Base-by-base conservation (phyloP, 2,329 filamentous ascomycete genomes). In the Alternaria ventricosa region DNA sequence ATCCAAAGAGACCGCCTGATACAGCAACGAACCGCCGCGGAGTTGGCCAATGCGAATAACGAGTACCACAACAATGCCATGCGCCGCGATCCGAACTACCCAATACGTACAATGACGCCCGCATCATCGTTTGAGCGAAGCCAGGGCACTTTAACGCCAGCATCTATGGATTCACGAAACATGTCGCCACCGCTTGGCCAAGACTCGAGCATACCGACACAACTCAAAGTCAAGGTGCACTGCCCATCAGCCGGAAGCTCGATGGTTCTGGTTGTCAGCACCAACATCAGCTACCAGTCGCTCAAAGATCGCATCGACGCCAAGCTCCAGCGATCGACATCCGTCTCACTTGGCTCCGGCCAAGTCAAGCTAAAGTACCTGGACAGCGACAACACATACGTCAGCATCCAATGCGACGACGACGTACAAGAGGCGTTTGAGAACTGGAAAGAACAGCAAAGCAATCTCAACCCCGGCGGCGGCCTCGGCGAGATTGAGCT, bases 341-440 rank as follows among this genome's bases (percentile, higher is more conserved):
- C 87, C 71, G 92, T 92, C 76, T 94, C 92, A 57, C 94, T 97
- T 74, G 90, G 90, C 71, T 91, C 89, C 75, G 92, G 93, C 66
- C 90, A 91, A 69, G 88, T 97, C 71, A 93, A 94, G 81, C 84
- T 99, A 60, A 92, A 94, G 66, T 99, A 98, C 80, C 88, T 90
- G 55, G 96, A 99, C 75, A 71, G 67, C 46, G 96, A 99, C 70
- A 92, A 92, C 53, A 96, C 98, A 75, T 95, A 91, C 76, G 92
- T 99, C 65, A 94, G 91, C 55, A 97, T 99, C 58, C 92, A 96
- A 78, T 95, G 92, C 65, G 96, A 99, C 74, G 96, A 99, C 74
- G 96, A 97, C 71, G 96, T 99, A 46, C 93, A 96, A 74, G 94
- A 96, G 71, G 96, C 96, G 5, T 97, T 99, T 76, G 90, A 94